Evolutionary conservation across 306 rosid genomes (phyloP), one percentile per base, ranked within the genome.

Genomic region (Acacia acuminata): DNA sequence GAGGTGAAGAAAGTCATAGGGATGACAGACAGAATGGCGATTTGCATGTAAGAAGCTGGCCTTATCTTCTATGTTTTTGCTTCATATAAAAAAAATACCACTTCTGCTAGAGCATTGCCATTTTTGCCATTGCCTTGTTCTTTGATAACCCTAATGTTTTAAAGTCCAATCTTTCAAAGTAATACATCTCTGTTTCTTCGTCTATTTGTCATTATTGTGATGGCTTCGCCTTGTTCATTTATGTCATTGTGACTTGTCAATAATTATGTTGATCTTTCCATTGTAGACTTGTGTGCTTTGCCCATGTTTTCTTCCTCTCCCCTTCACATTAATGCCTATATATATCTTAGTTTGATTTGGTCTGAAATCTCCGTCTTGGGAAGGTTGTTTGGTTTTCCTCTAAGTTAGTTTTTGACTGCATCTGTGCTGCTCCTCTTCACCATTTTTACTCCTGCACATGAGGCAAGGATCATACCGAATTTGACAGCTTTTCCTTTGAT

Each of bases 31-130:
- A 24, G 50, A 42, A 22, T 48, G 67, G 64, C 36, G 72, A 84
- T 65, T 75, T 58, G 58, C 85, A 64, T 78, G 89, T 88, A 79
- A 88, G 89, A 51, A 55, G 34, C 61, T 61, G 42, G 19, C 65
- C 56, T 53, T 40, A 10, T 42, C 67, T 68, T 42, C 13, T 56
- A 17, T 38, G 34, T 8, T 86, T 80, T 17, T 77, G 22, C 76
- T 67, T 75, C 66, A 42, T 36, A 17, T 30, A 51, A 60, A 19
- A 51, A 17, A 1, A 45, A 0, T 4, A 51, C 22, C 22, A 51
- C 8, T 61, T 61, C 17, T 61, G 17, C 34, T 25, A 2, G 70
- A 65, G 70, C 70, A 34, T 66, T 34, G 24, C 34, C 24, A 20
- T 36, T 34, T 66, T 40, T 7, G 5, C 17, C 24, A 34, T 7